phyloP scores from a whole-genome alignment of 2,329 filamentous ascomycete species.

The Ilyonectria mors-panacis region DNA sequence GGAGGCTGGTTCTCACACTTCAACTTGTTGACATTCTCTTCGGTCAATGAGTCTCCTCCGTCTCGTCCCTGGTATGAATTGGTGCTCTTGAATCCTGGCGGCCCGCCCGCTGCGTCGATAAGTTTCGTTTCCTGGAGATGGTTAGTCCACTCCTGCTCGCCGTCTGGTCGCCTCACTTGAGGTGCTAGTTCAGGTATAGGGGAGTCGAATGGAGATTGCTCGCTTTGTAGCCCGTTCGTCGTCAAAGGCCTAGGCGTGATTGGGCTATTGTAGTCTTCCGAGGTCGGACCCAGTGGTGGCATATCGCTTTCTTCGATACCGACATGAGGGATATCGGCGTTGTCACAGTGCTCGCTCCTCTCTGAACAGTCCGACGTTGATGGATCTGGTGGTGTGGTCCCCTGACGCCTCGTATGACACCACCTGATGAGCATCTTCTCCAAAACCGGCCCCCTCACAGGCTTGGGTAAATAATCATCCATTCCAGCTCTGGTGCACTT shows the following conservation, averaged over 20 bases:
- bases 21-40: slow-evolving; percentile 68
- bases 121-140: slow-evolving; percentile 64
- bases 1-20: slow-evolving; percentile 53
- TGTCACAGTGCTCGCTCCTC: slow-evolving; percentile 59
- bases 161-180: slow-evolving; percentile 53
- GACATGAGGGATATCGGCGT: slow-evolving; percentile 58
- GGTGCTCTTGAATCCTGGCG: slow-evolving; percentile 50
- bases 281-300: slow-evolving; percentile 26
- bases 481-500: slow-evolving; percentile 82
- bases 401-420: slow-evolving; percentile 60
- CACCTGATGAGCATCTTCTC: slow-evolving; percentile 82
- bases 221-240: slow-evolving; percentile 54
- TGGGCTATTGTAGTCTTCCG: slow-evolving; percentile 52
- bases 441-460: slow-evolving; percentile 77
- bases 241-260: slow-evolving; percentile 60
- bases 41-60: slow-evolving; percentile 63
- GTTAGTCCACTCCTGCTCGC: slow-evolving; percentile 59
- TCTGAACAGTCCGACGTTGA: slow-evolving; percentile 63
- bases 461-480: slow-evolving; percentile 83
- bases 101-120: slow-evolving; percentile 61
- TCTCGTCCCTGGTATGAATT: slow-evolving; percentile 54
- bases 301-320: slow-evolving; percentile 49
- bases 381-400: slow-evolving; percentile 41
- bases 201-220: slow-evolving; percentile 60
- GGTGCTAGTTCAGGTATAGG: slow-evolving; percentile 52